A percentile compares a stretch with the other conserved stretches of the same genome.
phyloP scores from a whole-genome alignment of 495 filamentous ascomycete genomes.

The Talaromyces nanjingensis region DNA sequence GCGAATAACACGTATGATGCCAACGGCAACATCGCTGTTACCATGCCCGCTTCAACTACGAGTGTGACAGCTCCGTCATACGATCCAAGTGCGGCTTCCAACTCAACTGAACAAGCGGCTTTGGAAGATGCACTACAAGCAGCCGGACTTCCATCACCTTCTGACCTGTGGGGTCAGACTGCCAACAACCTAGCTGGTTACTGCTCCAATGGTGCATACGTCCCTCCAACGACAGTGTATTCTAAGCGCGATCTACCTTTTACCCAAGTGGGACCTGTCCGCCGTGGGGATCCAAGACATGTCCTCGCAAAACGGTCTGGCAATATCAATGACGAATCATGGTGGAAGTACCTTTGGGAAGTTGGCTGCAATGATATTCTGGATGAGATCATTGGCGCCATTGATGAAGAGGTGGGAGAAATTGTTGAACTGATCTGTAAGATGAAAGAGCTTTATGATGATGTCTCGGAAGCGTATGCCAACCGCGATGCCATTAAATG shows the following conservation, averaged over 20 bases:
- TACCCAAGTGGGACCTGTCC: not conserved
- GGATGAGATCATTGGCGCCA: not conserved
- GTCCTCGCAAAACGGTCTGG: not conserved
- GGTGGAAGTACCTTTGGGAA: not conserved
- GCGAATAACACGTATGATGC: not conserved
- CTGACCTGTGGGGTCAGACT: not conserved
- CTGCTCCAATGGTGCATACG: not conserved
- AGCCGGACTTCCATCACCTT: not conserved
- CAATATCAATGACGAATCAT: not conserved
- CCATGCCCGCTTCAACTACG: not conserved
- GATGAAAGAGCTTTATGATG: not conserved
- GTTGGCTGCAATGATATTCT: not conserved
- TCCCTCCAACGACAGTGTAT: not conserved
- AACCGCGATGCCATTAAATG: not conserved
- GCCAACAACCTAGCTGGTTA: not conserved
- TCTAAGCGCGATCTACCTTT: not conserved
- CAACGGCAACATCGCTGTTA: not conserved
- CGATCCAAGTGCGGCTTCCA: not conserved
- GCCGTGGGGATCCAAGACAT: not conserved
- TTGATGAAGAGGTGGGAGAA: not conserved
- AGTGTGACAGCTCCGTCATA: not conserved
- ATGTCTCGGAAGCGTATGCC: not conserved
- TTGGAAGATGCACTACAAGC: not conserved
- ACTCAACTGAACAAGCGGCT: not conserved
- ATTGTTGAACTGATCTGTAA: not conserved